Evolutionary conservation across 208 protist species (phyloP).

Genomic region (Borovskyia barvae): DNA sequence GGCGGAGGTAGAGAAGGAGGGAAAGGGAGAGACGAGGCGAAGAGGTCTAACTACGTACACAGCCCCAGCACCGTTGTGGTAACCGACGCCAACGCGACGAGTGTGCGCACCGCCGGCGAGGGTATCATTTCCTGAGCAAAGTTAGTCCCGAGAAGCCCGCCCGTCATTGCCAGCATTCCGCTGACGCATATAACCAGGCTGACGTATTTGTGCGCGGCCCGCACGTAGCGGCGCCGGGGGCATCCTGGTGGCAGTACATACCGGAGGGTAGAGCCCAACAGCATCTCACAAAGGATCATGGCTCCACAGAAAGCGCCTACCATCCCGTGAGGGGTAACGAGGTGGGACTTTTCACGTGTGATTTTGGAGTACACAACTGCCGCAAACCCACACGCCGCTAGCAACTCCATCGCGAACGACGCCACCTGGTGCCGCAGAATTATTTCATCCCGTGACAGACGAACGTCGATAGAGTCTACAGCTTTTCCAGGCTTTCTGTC

Average conservation of each 20-base stretch:
- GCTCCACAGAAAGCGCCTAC: conserved; percentile 32
- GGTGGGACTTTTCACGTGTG: conserved; percentile 29
- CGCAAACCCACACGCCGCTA: conserved; percentile 36
- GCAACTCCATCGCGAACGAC: conserved; percentile 38
- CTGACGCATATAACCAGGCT: conserved; percentile 23
- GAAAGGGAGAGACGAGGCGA: conserved; percentile 1
- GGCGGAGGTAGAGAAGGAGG: conserved; percentile 1
- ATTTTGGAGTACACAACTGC: conserved; percentile 62
- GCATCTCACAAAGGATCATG: conserved; percentile 32
- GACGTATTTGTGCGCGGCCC: conserved; percentile 18
- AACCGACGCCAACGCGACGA: conserved; percentile 2
- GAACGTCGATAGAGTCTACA: not conserved
- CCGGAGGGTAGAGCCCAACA: conserved; percentile 24
- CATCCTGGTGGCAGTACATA: conserved; percentile 15
- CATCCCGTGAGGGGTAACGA: conserved; percentile 42
- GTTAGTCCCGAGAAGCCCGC: conserved; percentile 25
- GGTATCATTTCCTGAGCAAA: conserved; percentile 27
- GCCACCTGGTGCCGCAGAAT: conserved; percentile 34
- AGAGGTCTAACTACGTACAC: not conserved
- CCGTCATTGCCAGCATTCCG: conserved; percentile 23
- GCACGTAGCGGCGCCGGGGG: not conserved
- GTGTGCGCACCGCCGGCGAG: conserved; percentile 7
- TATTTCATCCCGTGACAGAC: conserved; percentile 13
- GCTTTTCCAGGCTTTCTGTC: no score
- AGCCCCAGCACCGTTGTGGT: conserved; percentile 2